Evolutionary conservation across 2,329 filamentous ascomycete genomes (phyloP).

Genomic region (Talaromyces amestolkiae): DNA sequence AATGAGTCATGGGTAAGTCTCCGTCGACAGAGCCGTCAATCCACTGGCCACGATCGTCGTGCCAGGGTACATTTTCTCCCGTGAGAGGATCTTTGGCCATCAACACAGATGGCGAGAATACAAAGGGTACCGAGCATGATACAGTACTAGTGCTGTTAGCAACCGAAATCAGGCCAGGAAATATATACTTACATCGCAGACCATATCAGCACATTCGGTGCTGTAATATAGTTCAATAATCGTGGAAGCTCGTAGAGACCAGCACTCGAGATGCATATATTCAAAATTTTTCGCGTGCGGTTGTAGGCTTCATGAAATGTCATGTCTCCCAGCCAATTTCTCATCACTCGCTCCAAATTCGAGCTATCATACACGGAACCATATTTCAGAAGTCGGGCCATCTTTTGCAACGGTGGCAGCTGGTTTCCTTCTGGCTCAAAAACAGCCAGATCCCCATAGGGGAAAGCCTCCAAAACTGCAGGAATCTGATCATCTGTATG

Average conservation of each 20-base stretch:
- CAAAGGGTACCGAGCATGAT: constrained; percentile 84
- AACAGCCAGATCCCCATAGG: constrained; percentile 75
- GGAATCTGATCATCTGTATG: constrained; percentile 77
- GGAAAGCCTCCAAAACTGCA: constrained; percentile 65
- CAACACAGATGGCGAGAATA: constrained; percentile 76
- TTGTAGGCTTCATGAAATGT: constrained; percentile 97
- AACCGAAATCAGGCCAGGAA: too few relatives aligned
- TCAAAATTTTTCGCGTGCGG: constrained; percentile 84
- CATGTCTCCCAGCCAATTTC: constrained; percentile 74
- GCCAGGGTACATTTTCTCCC: constrained; percentile 76
- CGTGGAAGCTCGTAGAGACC: constrained; percentile 83
- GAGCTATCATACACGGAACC: constrained; percentile 82
- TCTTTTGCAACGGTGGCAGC: constrained; percentile 66
- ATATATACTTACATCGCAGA: constrained; percentile 70
- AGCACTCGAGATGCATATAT: constrained; percentile 88
- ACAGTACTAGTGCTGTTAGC: constrained; percentile 57
- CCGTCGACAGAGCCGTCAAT: constrained; percentile 96
- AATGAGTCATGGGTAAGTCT: constrained; percentile 82
- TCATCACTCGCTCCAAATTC: constrained; percentile 79
- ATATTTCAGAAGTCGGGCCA: constrained; percentile 72
- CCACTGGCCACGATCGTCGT: constrained; percentile 78
- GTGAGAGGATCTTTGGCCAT: constrained; percentile 83
- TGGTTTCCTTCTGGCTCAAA: constrained; percentile 64
- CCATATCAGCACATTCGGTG: constrained; percentile 93
- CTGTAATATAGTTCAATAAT: constrained; percentile 87